These are phyloP conservation scores for Heliamphora exappendiculata DNA, from an alignment of 148 eudicot genomes.

Conservation along the genomic window DNA sequence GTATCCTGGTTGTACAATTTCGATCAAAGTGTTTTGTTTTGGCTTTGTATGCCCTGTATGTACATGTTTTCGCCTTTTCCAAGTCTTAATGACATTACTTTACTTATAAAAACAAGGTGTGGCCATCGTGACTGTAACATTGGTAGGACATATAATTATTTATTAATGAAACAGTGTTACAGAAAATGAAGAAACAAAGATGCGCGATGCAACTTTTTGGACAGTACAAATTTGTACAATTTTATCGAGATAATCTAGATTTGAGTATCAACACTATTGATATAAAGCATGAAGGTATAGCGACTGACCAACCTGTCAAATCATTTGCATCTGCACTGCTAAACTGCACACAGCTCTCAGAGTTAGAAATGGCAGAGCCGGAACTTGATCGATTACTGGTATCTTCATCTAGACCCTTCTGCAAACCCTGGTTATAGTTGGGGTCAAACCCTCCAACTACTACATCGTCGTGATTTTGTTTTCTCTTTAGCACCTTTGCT, in stretches of 20 bases:
- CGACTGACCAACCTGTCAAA: conserved; percentile 55
- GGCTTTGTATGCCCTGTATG: too few relatives aligned
- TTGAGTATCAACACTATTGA: background rate
- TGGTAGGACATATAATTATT: background rate
- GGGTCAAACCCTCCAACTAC: conserved; percentile 26
- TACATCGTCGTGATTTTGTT: conserved; percentile 38
- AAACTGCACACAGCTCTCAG: conserved; percentile 87
- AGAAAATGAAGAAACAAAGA: background rate
- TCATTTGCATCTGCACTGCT: conserved; percentile 84
- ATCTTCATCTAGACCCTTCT: conserved; percentile 66
- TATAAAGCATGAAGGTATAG: conserved; percentile 5
- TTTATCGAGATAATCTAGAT: background rate
- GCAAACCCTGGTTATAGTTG: conserved; percentile 36
- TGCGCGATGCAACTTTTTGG: background rate
- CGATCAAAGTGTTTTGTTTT: too few relatives aligned
- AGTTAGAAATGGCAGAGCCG: conserved; percentile 89
- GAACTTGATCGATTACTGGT: conserved; percentile 94
- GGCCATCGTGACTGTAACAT: background rate
- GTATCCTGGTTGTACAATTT: too few relatives aligned
- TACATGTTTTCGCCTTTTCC: too few relatives aligned
- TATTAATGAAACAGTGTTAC: background rate
- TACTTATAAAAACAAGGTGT: too few relatives aligned
- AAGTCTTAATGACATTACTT: too few relatives aligned
- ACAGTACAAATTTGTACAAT: background rate
- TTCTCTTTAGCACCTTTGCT: conserved; percentile 61